Evolutionary conservation across 768 basidiomycete genomes (phyloP).

Genomic region (Rubroboletus pulcherrimus): DNA sequence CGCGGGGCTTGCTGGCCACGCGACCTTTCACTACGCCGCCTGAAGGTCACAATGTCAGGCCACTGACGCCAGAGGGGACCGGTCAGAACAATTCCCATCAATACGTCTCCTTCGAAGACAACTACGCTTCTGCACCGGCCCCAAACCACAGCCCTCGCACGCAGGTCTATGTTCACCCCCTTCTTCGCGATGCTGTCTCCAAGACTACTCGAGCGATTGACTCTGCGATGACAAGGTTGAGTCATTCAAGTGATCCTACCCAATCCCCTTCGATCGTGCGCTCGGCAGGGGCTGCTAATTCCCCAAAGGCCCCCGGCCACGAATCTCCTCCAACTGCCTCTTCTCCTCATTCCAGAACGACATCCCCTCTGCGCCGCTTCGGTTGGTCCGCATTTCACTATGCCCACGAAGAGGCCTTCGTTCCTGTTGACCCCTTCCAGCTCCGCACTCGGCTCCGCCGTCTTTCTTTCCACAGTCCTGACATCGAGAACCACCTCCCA

Average conservation of each 20-base stretch:
- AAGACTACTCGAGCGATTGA: conserved; percentile 7
- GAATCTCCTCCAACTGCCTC: conserved; percentile 30
- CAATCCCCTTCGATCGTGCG: conserved; percentile 11
- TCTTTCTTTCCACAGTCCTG: conserved; percentile 21
- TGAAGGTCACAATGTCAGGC: conserved; percentile 10
- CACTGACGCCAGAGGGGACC: conserved; percentile 33
- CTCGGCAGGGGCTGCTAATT: background rate
- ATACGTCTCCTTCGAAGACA: conserved; percentile 50
- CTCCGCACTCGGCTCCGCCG: conserved; percentile 22
- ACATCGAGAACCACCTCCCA: conserved; percentile 13
- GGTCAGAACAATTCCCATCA: conserved; percentile 46
- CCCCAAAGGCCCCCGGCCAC: conserved; percentile 20
- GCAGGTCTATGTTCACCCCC: conserved; percentile 34
- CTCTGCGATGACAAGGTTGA: conserved; percentile 6
- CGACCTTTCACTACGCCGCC: conserved; percentile 19
- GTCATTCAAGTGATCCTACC: conserved; percentile 6
- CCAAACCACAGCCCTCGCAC: conserved; percentile 27
- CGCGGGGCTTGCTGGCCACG: conserved; percentile 25
- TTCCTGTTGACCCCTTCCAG: conserved; percentile 54
- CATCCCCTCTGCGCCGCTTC: conserved; percentile 59
- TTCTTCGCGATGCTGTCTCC: conserved; percentile 17
- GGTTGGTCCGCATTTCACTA: conserved; percentile 53
- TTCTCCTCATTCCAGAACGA: conserved; percentile 37
- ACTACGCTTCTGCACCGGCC: conserved; percentile 34
- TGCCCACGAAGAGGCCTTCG: conserved; percentile 49